phyloP scores from a whole-genome alignment of 2,329 filamentous ascomycete genomes.

The Aspergillus proliferans region DNA sequence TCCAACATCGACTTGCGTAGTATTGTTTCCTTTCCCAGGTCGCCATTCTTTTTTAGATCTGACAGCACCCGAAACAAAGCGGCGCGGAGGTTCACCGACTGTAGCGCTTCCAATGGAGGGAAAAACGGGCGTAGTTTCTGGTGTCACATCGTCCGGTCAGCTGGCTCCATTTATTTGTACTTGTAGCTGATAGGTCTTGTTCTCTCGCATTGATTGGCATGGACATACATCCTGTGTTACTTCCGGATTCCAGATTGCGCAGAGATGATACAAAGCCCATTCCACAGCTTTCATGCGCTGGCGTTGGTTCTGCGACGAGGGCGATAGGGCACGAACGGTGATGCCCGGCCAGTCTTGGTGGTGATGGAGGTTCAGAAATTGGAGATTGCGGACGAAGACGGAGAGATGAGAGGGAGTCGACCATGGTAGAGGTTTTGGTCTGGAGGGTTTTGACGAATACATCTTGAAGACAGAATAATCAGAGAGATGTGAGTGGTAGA shows the following conservation, averaged over 20 bases:
- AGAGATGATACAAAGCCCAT: conserved; percentile 86
- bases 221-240: conserved; percentile 62
- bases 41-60: conserved; percentile 79
- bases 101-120: conserved; percentile 79
- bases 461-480: background rate
- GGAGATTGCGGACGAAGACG: conserved; percentile 76
- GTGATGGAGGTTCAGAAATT: conserved; percentile 71
- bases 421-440: conserved; percentile 30
- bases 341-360: conserved; percentile 75
- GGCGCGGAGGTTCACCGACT: conserved; percentile 83
- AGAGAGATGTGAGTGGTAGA: background rate
- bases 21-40: conserved; percentile 70
- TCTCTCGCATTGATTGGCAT: background rate
- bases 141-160: conserved; percentile 5
- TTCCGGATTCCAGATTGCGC: conserved; percentile 72
- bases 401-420: conserved; percentile 48
- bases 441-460: conserved; percentile 17
- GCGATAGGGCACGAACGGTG: conserved; percentile 62
- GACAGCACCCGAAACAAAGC: conserved; percentile 76
- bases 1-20: conserved; percentile 93
- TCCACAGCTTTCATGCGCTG: conserved; percentile 76
- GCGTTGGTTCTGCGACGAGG: conserved; percentile 68
- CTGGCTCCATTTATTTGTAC: conserved; percentile 2
- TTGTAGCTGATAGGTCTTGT: background rate
- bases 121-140: conserved; percentile 88